phyloP scores from a whole-genome alignment of 2,329 filamentous ascomycete genomes.

The Phaeoacremonium minimum region DNA sequence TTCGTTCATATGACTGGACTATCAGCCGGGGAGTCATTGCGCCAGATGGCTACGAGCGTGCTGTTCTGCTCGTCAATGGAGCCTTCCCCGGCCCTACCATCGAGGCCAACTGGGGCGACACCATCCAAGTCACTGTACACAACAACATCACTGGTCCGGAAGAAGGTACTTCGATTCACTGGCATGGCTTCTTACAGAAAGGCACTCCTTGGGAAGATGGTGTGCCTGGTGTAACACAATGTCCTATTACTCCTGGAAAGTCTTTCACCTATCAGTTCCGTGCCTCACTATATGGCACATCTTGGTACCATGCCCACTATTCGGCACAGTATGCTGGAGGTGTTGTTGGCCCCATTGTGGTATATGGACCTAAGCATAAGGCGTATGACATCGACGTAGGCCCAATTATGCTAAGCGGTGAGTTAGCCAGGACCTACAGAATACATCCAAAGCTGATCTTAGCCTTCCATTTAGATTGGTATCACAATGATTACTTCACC shows the following conservation, averaged over 20 bases:
- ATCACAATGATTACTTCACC: constrained; percentile 45
- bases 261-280: constrained; percentile 49
- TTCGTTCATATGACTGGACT: constrained; percentile 49
- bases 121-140: constrained; percentile 59
- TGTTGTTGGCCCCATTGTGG: constrained; percentile 55
- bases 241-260: constrained; percentile 60
- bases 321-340: constrained; percentile 57
- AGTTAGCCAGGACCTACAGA: constrained; percentile 2
- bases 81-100: constrained; percentile 65
- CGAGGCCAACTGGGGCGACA: constrained; percentile 60
- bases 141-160: constrained; percentile 56
- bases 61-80: constrained; percentile 58
- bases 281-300: constrained; percentile 49
- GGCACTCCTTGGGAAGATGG: constrained; percentile 49
- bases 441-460: constrained; percentile 10
- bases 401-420: constrained; percentile 37
- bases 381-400: constrained; percentile 63
- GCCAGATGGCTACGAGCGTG: constrained; percentile 51
- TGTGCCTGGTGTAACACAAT: constrained; percentile 52
- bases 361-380: constrained; percentile 50
- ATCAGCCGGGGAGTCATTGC: constrained; percentile 44
- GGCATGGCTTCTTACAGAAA: constrained; percentile 49
- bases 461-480: constrained; percentile 54
- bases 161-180: constrained; percentile 47
- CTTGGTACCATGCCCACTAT: constrained; percentile 60